Conservation (phyloP, 768 basidiomycete species). For the Collybiopsis confluens region DNA sequence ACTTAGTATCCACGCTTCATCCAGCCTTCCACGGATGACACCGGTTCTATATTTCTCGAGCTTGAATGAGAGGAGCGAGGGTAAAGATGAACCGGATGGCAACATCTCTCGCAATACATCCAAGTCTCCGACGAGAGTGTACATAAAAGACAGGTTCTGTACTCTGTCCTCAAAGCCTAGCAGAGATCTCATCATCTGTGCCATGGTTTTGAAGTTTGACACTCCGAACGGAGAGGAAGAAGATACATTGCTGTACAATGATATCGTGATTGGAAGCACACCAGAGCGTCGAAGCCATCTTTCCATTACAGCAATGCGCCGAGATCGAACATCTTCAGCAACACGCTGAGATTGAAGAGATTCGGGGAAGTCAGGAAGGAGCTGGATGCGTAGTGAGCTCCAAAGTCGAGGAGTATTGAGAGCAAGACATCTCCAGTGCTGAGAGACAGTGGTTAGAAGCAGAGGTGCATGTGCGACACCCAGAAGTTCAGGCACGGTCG, state of each 20-base stretch:
- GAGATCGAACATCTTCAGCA: no score
- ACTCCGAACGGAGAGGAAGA: background rate
- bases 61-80: no score
- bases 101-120: no score
- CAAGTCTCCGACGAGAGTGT: no score
- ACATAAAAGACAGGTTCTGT: no score
- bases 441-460: conserved; percentile 20
- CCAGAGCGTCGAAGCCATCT: background rate
- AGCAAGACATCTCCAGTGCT: conserved; percentile 20
- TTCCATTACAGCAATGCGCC: background rate
- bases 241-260: background rate
- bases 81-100: no score
- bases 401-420: conserved; percentile 22
- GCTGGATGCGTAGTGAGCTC: conserved; percentile 16
- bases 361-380: background rate
- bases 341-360: no score
- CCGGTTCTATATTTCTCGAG: no score
- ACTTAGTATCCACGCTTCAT: no score
- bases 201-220: background rate
- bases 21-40: no score
- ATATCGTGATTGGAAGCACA: background rate
- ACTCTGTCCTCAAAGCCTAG: no score
- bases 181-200: background rate
- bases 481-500: conserved; percentile 13
- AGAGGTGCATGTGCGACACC: conserved; percentile 17